These are phyloP conservation scores for Suhomyces yuchorum DNA, from an alignment of 1,139 yeast species.

Conservation along the genomic window DNA sequence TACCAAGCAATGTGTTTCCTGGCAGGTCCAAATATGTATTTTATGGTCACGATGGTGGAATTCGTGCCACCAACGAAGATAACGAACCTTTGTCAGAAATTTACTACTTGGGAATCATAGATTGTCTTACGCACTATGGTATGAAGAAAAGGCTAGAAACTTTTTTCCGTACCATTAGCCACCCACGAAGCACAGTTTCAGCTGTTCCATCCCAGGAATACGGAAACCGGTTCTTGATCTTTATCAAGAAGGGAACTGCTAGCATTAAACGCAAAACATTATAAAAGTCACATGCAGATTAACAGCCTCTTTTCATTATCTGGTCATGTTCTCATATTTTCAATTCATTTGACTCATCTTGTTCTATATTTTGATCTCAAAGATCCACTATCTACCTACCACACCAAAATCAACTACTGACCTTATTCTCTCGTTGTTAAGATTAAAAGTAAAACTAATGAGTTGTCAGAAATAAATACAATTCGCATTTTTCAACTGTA, in stretches of 20 bases:
- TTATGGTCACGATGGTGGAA: slow-evolving; percentile 86
- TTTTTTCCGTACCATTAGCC: slow-evolving; percentile 74
- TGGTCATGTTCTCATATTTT: slow-evolving; percentile 6
- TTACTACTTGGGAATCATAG: slow-evolving; percentile 92
- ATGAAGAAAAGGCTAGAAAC: slow-evolving; percentile 80
- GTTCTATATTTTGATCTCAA: slow-evolving; percentile 1
- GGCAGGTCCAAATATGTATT: slow-evolving; percentile 58
- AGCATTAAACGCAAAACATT: slow-evolving; percentile 10
- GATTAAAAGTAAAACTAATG: slow-evolving; percentile 8
- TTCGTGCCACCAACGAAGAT: slow-evolving; percentile 67
- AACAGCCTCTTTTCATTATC: neutral
- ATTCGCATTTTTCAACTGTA: neutral
- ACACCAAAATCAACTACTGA: neutral
- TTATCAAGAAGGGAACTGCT: slow-evolving; percentile 53
- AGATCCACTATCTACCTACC: neutral
- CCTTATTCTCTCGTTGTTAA: slow-evolving; percentile 2
- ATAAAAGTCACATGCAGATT: neutral
- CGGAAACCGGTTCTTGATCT: slow-evolving; percentile 79
- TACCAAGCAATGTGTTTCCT: slow-evolving; percentile 50
- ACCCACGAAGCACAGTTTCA: slow-evolving; percentile 70
- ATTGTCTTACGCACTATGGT: slow-evolving; percentile 86
- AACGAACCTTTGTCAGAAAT: slow-evolving; percentile 68
- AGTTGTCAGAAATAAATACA: neutral
- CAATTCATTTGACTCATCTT: slow-evolving; percentile 8
- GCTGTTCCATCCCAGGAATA: slow-evolving; percentile 91